A percentile compares a stretch with the other conserved stretches of the same genome.
Evolutionary conservation across 164 flowering plant genomes (phyloP).

Genomic region (Vitis vinifera): ASM3070453v1 NC_081823.1:6709501-6710000

Average conservation of each 20-base stretch:
- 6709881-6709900: conserved; percentile 32
- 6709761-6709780: conserved; percentile 40
- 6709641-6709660: neutral
- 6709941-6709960: conserved; percentile 58
- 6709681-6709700: conserved; percentile 45
- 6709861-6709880: conserved; percentile 81
- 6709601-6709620: neutral
- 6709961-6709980: conserved; percentile 44
- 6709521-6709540: too few relatives aligned
- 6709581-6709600: too few relatives aligned
- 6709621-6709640: neutral
- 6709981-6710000: conserved; percentile 41
- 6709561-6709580: too few relatives aligned
- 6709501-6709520: too few relatives aligned
- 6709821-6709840: conserved; percentile 59
- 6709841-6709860: conserved; percentile 83
- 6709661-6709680: neutral
- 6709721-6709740: conserved; percentile 41
- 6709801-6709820: conserved; percentile 31
- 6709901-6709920: conserved; percentile 54
- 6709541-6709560: too few relatives aligned
- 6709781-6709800: conserved; percentile 46
- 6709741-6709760: conserved; percentile 45
- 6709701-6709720: conserved; percentile 66
- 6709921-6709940: conserved; percentile 35